phyloP scores from a whole-genome alignment of 2,329 filamentous ascomycete genomes.

The Botryotinia calthae region DNA sequence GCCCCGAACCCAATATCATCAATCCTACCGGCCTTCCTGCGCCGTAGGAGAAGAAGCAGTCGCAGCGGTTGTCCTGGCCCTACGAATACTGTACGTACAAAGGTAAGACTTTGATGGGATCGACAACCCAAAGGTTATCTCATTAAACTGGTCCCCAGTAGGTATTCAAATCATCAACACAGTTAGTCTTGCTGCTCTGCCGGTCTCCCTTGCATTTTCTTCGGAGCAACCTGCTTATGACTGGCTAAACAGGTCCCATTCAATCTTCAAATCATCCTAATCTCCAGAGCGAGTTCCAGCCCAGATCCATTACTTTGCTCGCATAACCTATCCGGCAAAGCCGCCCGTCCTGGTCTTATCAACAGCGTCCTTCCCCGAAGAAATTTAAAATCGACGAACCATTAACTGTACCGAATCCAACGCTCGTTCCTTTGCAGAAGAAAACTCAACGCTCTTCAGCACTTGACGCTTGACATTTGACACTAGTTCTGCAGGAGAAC shows the following conservation, averaged over 20 bases:
- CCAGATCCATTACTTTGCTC: not conserved
- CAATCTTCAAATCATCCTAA: not conserved
- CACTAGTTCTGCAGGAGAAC: not conserved
- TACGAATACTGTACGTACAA: not conserved
- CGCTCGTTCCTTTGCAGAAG: not conserved
- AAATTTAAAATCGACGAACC: not conserved
- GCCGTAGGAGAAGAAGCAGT: not conserved
- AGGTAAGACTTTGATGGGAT: not conserved
- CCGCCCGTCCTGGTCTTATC: conserved; percentile 4
- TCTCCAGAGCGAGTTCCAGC: not conserved
- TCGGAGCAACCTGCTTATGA: not conserved
- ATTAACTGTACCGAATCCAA: not conserved
- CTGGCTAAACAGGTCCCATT: not conserved
- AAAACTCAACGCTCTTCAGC: not conserved
- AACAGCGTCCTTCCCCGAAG: conserved; percentile 4
- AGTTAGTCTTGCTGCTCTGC: not conserved
- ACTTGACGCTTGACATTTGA: not conserved
- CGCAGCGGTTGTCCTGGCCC: not conserved
- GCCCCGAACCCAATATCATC: not conserved
- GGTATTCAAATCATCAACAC: not conserved
- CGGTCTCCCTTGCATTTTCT: not conserved
- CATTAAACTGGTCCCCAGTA: not conserved
- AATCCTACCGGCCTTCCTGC: not conserved
- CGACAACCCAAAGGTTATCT: not conserved
- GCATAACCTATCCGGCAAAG: not conserved